Conservation (phyloP, 2,329 filamentous ascomycete genomes). For the Sodiomyces alkalinus region DNA sequence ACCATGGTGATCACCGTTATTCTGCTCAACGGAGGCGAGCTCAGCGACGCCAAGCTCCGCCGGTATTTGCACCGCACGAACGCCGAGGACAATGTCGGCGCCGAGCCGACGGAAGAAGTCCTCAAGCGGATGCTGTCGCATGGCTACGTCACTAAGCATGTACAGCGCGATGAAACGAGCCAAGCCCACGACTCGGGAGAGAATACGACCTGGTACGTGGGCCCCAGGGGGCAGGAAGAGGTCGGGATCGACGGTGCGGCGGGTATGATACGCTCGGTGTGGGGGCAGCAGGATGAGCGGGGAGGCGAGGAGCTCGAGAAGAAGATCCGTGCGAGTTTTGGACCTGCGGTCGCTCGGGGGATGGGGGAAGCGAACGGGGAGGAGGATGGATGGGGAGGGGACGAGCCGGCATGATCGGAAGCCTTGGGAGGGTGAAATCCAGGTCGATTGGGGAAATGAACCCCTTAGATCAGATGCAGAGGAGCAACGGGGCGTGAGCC, state of each 20-base stretch:
- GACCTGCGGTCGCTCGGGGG: conserved; percentile 20
- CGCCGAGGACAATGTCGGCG: conserved; percentile 56
- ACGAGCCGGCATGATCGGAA: conserved; percentile 6
- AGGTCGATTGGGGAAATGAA: no score
- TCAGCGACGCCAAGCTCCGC: conserved; percentile 66
- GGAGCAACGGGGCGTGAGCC: conserved; percentile 1
- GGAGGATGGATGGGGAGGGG: conserved; percentile 9
- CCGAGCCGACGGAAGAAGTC: conserved; percentile 61
- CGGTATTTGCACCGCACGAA: conserved; percentile 63
- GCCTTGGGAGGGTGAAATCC: no score
- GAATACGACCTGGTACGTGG: conserved; percentile 66
- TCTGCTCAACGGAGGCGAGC: conserved; percentile 52
- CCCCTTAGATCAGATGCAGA: background rate
- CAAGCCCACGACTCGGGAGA: conserved; percentile 51
- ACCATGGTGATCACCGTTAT: conserved; percentile 69
- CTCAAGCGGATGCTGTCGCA: conserved; percentile 65
- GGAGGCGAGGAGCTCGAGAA: conserved; percentile 38
- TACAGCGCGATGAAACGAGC: conserved; percentile 40
- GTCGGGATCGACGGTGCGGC: conserved; percentile 64
- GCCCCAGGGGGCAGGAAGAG: conserved; percentile 73
- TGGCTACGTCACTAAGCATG: conserved; percentile 63
- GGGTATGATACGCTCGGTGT: conserved; percentile 49
- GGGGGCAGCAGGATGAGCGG: conserved; percentile 28
- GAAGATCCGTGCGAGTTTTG: conserved; percentile 47
- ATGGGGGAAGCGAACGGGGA: conserved; percentile 10